A percentile compares a stretch with the other conserved stretches of the same genome.
These are phyloP conservation scores for Tolypocladium endophyticum DNA, from an alignment of 2,329 filamentous ascomycete genomes.

Conservation along the genomic window DNA sequence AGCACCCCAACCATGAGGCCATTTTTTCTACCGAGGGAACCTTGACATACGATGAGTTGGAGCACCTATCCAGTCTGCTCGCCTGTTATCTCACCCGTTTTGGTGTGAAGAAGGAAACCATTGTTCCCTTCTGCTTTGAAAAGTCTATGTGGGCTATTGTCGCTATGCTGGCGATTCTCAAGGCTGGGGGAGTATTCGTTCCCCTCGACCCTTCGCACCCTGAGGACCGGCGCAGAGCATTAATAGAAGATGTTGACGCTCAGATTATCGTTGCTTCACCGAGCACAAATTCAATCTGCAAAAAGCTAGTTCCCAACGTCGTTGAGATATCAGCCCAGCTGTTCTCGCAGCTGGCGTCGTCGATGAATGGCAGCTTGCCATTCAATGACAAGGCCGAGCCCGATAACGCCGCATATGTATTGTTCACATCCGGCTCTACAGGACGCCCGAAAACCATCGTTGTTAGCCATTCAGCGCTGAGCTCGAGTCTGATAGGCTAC, in stretches of 20 bases:
- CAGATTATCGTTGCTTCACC: slow-evolving; percentile 1
- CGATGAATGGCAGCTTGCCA: background rate
- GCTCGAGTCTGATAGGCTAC: slow-evolving; percentile 2
- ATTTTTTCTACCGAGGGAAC: slow-evolving; percentile 32
- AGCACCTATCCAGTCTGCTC: slow-evolving; percentile 25
- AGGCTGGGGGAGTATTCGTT: slow-evolving; percentile 6
- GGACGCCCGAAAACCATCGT: slow-evolving; percentile 13
- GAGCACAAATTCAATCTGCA: background rate
- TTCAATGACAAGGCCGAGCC: background rate
- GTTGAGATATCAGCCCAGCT: slow-evolving; percentile 1
- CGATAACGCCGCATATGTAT: slow-evolving; percentile 8
- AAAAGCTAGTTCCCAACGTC: background rate
- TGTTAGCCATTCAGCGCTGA: slow-evolving; percentile 8
- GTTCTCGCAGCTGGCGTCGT: background rate
- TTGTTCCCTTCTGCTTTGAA: slow-evolving; percentile 7
- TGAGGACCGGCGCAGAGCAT: background rate
- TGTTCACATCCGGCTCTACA: slow-evolving; percentile 15
- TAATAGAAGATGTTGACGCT: slow-evolving; percentile 1
- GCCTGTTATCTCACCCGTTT: slow-evolving; percentile 19
- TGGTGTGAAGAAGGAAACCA: background rate
- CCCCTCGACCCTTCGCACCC: slow-evolving; percentile 4
- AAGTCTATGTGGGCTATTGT: slow-evolving; percentile 6
- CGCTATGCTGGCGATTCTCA: slow-evolving; percentile 5
- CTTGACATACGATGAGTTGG: slow-evolving; percentile 28
- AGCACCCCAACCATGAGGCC: slow-evolving; percentile 20